Percentiles rank a stretch among this genome's conserved stretches.
phyloP scores from a whole-genome alignment of 2,329 filamentous ascomycete genomes.

The Exserohilum rostratum region DNA sequence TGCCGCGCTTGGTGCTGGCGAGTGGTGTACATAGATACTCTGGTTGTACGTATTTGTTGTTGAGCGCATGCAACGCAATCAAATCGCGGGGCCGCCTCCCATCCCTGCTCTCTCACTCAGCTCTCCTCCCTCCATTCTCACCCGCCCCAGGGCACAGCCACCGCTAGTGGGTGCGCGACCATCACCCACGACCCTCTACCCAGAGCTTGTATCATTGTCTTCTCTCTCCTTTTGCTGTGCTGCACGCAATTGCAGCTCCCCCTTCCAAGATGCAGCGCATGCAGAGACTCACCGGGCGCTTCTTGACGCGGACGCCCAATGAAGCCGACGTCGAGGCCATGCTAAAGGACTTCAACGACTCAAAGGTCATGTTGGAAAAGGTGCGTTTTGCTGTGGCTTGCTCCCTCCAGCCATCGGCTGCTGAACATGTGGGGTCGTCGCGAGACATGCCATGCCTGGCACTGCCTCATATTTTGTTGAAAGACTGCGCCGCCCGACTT shows the following conservation, averaged over 20 bases:
- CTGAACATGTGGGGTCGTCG: constrained; percentile 27
- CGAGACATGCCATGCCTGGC: constrained; percentile 1
- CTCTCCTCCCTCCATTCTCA: constrained; percentile 18
- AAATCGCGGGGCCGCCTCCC: constrained; percentile 12
- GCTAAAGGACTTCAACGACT: constrained; percentile 80
- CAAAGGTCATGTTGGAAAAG: constrained; percentile 74
- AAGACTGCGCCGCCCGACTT: not conserved
- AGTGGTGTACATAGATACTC: too few relatives aligned
- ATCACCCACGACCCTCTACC: constrained; percentile 4
- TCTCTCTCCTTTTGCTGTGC: constrained; percentile 7
- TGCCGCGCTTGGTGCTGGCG: too few relatives aligned
- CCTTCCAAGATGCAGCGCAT: constrained; percentile 68
- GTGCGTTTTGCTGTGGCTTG: constrained; percentile 53
- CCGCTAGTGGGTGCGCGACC: constrained; percentile 18
- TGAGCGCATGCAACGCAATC: constrained; percentile 30
- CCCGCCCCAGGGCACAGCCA: constrained; percentile 27
- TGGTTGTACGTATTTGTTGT: not conserved
- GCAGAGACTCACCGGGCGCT: constrained; percentile 75
- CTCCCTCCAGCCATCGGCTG: not conserved
- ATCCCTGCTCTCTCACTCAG: constrained; percentile 16
- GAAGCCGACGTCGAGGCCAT: constrained; percentile 77
- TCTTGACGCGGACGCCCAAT: constrained; percentile 74
- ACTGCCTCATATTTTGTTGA: not conserved
- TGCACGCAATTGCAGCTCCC: constrained; percentile 23
- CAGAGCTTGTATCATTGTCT: not conserved